Conservation (phyloP, 1,284 basidiomycete species). For the Jaminaea rosea region DNA sequence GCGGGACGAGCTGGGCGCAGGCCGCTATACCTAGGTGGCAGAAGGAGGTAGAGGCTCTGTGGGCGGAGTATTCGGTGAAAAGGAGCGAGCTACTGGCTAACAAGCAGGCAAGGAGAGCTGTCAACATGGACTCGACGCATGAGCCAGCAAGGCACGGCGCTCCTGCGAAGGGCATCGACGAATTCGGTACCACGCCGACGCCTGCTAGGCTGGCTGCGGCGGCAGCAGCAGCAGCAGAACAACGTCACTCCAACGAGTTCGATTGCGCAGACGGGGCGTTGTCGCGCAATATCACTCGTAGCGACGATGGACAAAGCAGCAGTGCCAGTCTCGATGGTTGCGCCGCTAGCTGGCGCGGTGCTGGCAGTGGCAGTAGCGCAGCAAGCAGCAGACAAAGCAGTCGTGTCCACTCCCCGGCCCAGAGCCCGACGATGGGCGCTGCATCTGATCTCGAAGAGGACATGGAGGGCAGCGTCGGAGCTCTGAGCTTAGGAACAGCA, state of each 20-base stretch:
- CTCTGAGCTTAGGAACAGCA: not conserved
- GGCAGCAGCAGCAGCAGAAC: no score
- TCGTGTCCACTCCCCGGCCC: not conserved
- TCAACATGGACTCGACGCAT: not conserved
- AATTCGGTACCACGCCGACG: not conserved
- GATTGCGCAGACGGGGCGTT: not conserved
- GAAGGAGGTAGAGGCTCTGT: conserved; percentile 2
- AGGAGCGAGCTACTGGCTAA: not conserved
- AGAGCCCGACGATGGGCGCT: not conserved
- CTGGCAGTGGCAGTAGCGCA: not conserved
- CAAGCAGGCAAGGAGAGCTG: not conserved
- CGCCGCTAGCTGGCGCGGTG: not conserved
- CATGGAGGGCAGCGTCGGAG: not conserved
- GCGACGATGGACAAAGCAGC: not conserved
- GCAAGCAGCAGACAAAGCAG: not conserved
- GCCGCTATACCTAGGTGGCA: conserved; percentile 30
- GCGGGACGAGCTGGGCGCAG: conserved; percentile 32
- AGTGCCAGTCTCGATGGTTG: not conserved
- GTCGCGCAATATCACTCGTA: not conserved
- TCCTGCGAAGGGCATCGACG: not conserved
- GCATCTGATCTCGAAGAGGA: not conserved
- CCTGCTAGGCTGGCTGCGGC: not conserved
- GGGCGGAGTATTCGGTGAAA: not conserved
- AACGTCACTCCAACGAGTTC: no score
- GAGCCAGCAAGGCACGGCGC: not conserved